Evolutionary conservation across 306 rosid genomes (phyloP), one percentile per base, ranked within the genome.

Genomic region (Alnus rubra): DNA sequence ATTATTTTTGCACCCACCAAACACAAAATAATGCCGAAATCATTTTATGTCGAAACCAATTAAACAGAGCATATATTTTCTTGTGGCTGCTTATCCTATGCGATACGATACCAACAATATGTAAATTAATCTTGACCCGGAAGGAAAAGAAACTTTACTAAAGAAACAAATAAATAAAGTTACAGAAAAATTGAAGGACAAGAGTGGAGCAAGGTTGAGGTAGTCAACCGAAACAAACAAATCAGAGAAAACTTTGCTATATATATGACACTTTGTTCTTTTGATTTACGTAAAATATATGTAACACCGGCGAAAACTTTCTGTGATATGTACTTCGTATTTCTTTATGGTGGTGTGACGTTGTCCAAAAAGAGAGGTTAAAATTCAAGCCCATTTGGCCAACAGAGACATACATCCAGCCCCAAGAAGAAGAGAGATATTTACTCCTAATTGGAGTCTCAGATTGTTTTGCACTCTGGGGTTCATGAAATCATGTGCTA

Each of bases 401-500:
- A 88, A 28, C 12, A 84, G 16, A 44, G 90, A 82, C 89, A 84
- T 86, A 3, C 50, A 88, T 2, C 79, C 85, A 77, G 90, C 84
- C 9, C 92, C 92, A 7, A 88, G 64, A 50, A 88, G 80, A 28
- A 88, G 82, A 37, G 76, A 82, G 1, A 55, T 0, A 54, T 83
- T 54, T 6, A 85, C 82, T 13, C 80, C 74, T 0, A 81, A 0
- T 28, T 69, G 90, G 63, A 90, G 78, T 18, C 0, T 59, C 1
- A 0, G n/a, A 60, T 82, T 84, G 18, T 4, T 54, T 77, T 82
- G 90, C 81, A 86, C 30, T 73, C 68, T 86, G 0, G 76, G 69
- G 60, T 65, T 73, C 89, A 84, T 86, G 45, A 88, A 84, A 82
- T 90, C 88, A 0, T 82, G 86, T 0, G 90, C 90, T 5, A 89